phyloP scores from a whole-genome alignment of 495 filamentous ascomycete genomes.

The Friedmanniomyces simplex region DNA sequence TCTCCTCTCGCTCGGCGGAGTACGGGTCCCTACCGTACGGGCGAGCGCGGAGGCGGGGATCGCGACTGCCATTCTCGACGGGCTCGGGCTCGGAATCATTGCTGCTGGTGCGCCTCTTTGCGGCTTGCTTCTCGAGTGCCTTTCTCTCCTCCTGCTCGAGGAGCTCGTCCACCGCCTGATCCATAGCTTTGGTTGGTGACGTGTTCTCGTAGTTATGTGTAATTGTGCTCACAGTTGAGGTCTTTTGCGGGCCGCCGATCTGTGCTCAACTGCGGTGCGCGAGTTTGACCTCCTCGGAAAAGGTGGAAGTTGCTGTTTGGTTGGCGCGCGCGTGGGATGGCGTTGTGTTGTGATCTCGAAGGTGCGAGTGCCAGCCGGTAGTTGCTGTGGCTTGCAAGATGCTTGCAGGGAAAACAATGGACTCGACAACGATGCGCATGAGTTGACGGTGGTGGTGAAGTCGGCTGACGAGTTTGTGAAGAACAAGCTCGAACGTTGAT shows the following conservation, averaged over 20 bases:
- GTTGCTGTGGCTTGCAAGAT: too few relatives aligned
- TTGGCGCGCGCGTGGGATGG: too few relatives aligned
- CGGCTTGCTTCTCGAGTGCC: conserved; percentile 1
- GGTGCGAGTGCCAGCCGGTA: too few relatives aligned
- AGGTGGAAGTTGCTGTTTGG: not conserved
- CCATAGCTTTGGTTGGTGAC: conserved; percentile 8
- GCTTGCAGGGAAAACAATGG: too few relatives aligned
- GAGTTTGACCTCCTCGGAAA: conserved; percentile 1
- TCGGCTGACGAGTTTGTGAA: too few relatives aligned
- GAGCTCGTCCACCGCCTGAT: conserved; percentile 15
- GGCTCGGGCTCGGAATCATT: not conserved
- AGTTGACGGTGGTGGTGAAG: too few relatives aligned
- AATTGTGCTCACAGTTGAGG: conserved; percentile 13
- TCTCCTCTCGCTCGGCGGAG: conserved; percentile 47
- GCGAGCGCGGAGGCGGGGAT: too few relatives aligned
- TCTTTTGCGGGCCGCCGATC: not conserved
- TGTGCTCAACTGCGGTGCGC: conserved; percentile 3
- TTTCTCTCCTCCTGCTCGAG: conserved; percentile 21
- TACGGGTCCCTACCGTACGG: conserved; percentile 43
- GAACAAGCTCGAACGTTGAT: too few relatives aligned
- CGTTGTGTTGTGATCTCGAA: too few relatives aligned
- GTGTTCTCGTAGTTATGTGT: not conserved
- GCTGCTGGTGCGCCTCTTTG: conserved; percentile 2
- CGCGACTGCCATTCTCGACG: too few relatives aligned
- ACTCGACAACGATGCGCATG: too few relatives aligned